Evolutionary conservation across 768 basidiomycete genomes (phyloP), one percentile per base, ranked within the genome.

Genomic region (Phlegmacium glaucopus): DNA sequence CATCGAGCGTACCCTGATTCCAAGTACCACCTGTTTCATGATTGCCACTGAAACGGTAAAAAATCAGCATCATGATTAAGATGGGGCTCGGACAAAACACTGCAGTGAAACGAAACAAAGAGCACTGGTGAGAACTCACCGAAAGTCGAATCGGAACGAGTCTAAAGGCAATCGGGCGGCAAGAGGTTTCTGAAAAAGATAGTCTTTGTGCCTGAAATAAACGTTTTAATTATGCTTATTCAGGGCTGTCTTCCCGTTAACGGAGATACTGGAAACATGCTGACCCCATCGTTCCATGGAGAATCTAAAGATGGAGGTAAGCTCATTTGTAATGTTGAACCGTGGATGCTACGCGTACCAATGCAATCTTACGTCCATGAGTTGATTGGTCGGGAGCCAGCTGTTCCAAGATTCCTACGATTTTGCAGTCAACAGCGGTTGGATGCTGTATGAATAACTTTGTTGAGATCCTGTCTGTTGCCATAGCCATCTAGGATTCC

Each of bases 81-180:
- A 37, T 13, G 38, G 9, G 9, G 16, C 16, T 37, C 27, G 15
- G 39, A 43, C 43, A 29, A 22, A 18, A 16, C 18, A 41, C 43
- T 16, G 36, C n/a, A 13, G 17, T 10, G 10, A 40, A 43, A 42
- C 25, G 12, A 12, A 15, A 32, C 17, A 42, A 28, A 42, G 32
- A 34, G 11, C 22, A 34, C 34, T 43, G 46, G 15, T 38, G n/a
- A n/a, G n/a, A 37, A 59, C 78, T 47, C 58, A 90, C 87, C 88
- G 79, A 67, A 93, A 93, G 63, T 93, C 90, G 58, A 93, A 90
- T 27, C 89, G 78, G 61, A 92, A 90, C 3, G 88, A 90, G 62
- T 93, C 90, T 17, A 87, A 58, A 0, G 87, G 84, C 11, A 90
- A 64, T 30, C 69, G 72, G 32, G 64, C 61, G 3, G 86, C 87